Base-by-base conservation (phyloP, 345 rosid genomes). In the Anacardium occidentale region DNA sequence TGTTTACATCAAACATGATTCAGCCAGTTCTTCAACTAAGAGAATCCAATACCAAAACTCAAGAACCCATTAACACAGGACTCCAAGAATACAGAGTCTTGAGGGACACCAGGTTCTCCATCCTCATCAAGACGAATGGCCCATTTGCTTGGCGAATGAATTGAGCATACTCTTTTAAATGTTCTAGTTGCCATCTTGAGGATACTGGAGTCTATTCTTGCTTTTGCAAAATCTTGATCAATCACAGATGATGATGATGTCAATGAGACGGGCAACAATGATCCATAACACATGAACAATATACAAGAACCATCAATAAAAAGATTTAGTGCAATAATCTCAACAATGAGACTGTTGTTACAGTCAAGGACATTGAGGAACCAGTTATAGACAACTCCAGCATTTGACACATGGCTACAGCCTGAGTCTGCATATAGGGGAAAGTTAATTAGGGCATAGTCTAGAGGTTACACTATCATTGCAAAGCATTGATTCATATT, bases 301-400 rank as follows among this genome's bases (percentile, higher is more conserved):
- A n/a, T 68, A 21, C 75, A 74, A n/a, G 74, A 74, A 24, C 70
- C 64, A 44, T 78, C 75, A 51, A 65, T 7, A 22, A 70, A 78
- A 51, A 74, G 78, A 78, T 78, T 74, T 4, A 78, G 75, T 34
- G 70, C 63, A 17, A 44, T 54, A 21, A 78, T 68, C 66, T 61
- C 67, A 21, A 64, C 78, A 50, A 20, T 14, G 44, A 74, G 75
- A 34, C n/a, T 48, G 66, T 71, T 65, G 32, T 59, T 42, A 14
- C 45, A 68, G 62, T 70, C 29, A 14, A 77, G 65, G 20, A 69
- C 51, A 15, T 68, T 11, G 45, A 74, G 72, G 25, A 70, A 63
- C 24, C 64, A 51, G 37, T 69, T 69, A 53, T 51, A 59, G 45
- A 77, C 53, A 66, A 74, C 77, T 55, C 74, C 74, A 0, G 60